Percentiles rank a stretch among this genome's conserved stretches.
Conservation (phyloP, 2,329 filamentous ascomycete species). For the Xenosphaeropsis pyriputrescens region DNA sequence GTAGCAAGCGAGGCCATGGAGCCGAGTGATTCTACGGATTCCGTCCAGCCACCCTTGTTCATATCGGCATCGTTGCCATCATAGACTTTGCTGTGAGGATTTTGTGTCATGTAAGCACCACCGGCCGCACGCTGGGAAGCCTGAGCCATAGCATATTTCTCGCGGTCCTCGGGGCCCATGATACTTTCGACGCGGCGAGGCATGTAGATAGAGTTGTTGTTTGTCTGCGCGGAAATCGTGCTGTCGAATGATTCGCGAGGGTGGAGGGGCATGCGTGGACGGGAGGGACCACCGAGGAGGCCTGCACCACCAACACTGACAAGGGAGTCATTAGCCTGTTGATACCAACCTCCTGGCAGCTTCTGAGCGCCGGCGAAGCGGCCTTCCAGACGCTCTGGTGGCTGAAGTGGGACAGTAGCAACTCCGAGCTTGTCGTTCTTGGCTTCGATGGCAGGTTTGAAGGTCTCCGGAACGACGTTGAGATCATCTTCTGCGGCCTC, state of each 20-base stretch:
- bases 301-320: slow-evolving; percentile 33
- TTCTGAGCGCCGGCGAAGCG: slow-evolving; percentile 61
- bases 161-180: slow-evolving; percentile 64
- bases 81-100: slow-evolving; percentile 22
- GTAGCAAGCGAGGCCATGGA: slow-evolving; percentile 19
- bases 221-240: slow-evolving; percentile 39
- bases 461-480: slow-evolving; percentile 79
- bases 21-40: neutral
- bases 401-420: slow-evolving; percentile 47
- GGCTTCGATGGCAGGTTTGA: slow-evolving; percentile 45
- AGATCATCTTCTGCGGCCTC: slow-evolving; percentile 71
- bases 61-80: slow-evolving; percentile 31
- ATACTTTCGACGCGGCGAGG: slow-evolving; percentile 49
- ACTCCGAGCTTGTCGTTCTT: slow-evolving; percentile 27
- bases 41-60: slow-evolving; percentile 21
- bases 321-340: slow-evolving; percentile 53
- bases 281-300: slow-evolving; percentile 1
- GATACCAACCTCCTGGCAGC: slow-evolving; percentile 54
- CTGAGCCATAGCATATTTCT: slow-evolving; percentile 59
- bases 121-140: slow-evolving; percentile 27
- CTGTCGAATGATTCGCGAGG: slow-evolving; percentile 54
- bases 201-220: slow-evolving; percentile 44
- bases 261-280: slow-evolving; percentile 27
- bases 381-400: slow-evolving; percentile 61
- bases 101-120: slow-evolving; percentile 22